phyloP scores from a whole-genome alignment of 2,329 filamentous ascomycete genomes.

The Alternaria solani region DNA sequence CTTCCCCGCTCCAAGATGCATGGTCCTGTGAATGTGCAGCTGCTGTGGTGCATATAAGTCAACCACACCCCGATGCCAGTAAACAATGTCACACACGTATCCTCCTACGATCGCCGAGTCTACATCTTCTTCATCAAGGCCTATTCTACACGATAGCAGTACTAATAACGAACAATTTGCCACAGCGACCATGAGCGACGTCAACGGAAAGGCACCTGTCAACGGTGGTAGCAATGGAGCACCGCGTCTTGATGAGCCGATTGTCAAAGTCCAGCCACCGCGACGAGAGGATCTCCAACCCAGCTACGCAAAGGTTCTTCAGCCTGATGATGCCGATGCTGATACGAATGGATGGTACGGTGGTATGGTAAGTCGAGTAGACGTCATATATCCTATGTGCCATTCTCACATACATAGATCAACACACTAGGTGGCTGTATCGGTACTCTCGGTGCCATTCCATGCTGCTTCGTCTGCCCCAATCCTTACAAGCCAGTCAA shows the following conservation, averaged over 20 bases:
- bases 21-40: slow-evolving; percentile 9
- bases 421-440: slow-evolving; percentile 76
- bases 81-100: slow-evolving; percentile 21
- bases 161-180: slow-evolving; percentile 18
- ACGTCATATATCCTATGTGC: background rate
- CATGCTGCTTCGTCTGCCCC: slow-evolving; percentile 89
- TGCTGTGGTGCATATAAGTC: slow-evolving; percentile 30
- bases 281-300: slow-evolving; percentile 84
- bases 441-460: slow-evolving; percentile 83
- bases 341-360: slow-evolving; percentile 89
- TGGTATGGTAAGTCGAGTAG: slow-evolving; percentile 61
- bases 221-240: slow-evolving; percentile 22
- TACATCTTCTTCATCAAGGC: slow-evolving; percentile 37
- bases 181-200: slow-evolving; percentile 38
- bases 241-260: slow-evolving; percentile 34
- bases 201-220: slow-evolving; percentile 51
- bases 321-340: slow-evolving; percentile 70
- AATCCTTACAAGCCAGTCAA: slow-evolving; percentile 94
- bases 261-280: slow-evolving; percentile 76
- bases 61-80: slow-evolving; percentile 12
- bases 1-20: slow-evolving; percentile 30
- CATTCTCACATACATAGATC: slow-evolving; percentile 56
- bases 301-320: slow-evolving; percentile 74
- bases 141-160: slow-evolving; percentile 27
- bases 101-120: slow-evolving; percentile 27